Evolutionary conservation across 176 grass and related monocot genomes (phyloP).

Genomic region (Guadua angustifolia): DNA sequence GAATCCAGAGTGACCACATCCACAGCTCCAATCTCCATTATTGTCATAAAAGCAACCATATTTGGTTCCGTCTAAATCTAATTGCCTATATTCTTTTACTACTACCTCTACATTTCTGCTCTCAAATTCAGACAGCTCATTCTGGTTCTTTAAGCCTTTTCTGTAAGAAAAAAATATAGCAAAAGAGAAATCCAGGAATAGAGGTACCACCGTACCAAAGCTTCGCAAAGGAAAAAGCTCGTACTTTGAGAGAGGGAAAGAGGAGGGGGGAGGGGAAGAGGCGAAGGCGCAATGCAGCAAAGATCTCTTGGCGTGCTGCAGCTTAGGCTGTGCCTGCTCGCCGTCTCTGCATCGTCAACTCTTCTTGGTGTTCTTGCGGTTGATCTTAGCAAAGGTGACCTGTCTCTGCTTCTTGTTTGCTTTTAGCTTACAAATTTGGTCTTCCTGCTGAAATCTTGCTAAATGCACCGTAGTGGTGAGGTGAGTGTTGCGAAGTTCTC

Average conservation of each 20-base stretch:
- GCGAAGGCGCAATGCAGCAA: conserved; percentile 42
- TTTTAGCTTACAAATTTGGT: conserved; percentile 7
- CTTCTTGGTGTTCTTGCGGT: conserved; percentile 42
- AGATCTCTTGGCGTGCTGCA: conserved; percentile 47
- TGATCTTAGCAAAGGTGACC: conserved; percentile 57
- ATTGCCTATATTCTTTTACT: too few species aligned
- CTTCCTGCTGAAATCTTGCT: conserved; percentile 30
- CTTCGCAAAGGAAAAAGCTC: conserved; percentile 12
- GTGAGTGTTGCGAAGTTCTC: not conserved
- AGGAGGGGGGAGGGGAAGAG: conserved; percentile 21
- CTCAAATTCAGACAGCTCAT: conserved; percentile 24
- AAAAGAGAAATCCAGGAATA: conserved; percentile 38
- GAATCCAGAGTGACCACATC: not conserved
- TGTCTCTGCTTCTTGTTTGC: conserved; percentile 24
- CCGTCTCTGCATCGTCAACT: conserved; percentile 44
- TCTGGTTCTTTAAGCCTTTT: not conserved
- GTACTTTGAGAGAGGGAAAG: not conserved
- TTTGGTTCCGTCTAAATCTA: not conserved
- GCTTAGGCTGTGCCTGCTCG: conserved; percentile 51
- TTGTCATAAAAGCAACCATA: not conserved
- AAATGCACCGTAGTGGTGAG: conserved; percentile 25
- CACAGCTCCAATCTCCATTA: not conserved
- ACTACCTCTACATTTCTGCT: not conserved
- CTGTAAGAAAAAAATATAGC: not conserved
- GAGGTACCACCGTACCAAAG: conserved; percentile 36